Percentiles rank a stretch among this genome's conserved stretches.
These are phyloP conservation scores for Collybia mongolica DNA, from an alignment of 768 basidiomycete genomes.

Conservation along the genomic window DNA sequence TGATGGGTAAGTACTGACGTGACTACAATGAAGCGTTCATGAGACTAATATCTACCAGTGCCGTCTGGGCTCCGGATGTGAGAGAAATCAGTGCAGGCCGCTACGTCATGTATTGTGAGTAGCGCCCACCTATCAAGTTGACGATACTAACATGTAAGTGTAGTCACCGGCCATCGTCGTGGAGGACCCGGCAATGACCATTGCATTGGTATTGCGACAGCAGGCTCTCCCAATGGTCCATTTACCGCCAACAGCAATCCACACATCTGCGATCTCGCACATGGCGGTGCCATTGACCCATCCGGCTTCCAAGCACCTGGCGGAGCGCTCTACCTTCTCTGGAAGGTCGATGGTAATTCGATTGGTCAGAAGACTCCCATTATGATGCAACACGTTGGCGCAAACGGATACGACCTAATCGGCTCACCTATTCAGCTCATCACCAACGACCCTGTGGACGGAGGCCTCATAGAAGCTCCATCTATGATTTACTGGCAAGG, in stretches of 20 bases:
- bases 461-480: conserved; percentile 2
- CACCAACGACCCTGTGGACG: conserved; percentile 3
- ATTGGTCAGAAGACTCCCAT: conserved; percentile 3
- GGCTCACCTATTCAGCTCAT: conserved; percentile 1
- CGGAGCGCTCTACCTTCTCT: conserved; percentile 4
- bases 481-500: conserved; percentile 4
- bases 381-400: conserved; percentile 4
- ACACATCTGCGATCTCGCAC: conserved; percentile 1
- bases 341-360: conserved; percentile 5
- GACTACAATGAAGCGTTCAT: neutral
- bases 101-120: conserved; percentile 5
- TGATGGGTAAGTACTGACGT: neutral
- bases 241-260: neutral
- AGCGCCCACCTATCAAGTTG: neutral
- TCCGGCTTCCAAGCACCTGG: conserved; percentile 3
- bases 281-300: conserved; percentile 1
- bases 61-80: conserved; percentile 4
- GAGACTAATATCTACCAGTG: neutral
- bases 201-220: conserved; percentile 2
- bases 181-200: conserved; percentile 2
- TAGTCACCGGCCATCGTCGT: neutral
- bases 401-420: conserved; percentile 1
- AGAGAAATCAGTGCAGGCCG: neutral
- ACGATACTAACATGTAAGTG: too few relatives aligned
- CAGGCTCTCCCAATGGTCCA: neutral